Conservation (phyloP, 768 basidiomycete species). For the Suillus lakei region DNA sequence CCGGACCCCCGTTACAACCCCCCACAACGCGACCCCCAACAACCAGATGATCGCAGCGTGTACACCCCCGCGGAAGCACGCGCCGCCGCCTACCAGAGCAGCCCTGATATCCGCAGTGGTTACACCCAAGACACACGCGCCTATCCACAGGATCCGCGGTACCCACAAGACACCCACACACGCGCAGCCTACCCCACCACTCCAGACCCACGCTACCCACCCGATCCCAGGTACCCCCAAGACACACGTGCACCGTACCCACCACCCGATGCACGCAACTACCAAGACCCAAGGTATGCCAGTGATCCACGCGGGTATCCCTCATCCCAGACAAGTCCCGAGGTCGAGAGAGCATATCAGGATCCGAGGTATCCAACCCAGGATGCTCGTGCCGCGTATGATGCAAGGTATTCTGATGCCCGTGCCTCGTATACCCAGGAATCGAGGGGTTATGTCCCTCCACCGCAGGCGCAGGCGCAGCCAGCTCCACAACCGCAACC, state of each 20-base stretch:
- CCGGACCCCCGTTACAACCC: conserved; percentile 11
- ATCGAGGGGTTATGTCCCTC: not conserved
- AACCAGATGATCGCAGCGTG: conserved; percentile 8
- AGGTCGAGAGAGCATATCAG: not conserved
- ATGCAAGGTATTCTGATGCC: not conserved
- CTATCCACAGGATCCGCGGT: not conserved
- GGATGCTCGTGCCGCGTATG: not conserved
- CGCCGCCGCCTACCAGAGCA: not conserved
- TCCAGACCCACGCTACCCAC: not conserved
- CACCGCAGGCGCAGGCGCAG: too few species aligned
- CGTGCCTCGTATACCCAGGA: not conserved
- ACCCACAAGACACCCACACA: not conserved
- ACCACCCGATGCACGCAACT: conserved; percentile 1
- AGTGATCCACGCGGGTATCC: not conserved
- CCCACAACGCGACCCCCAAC: not conserved
- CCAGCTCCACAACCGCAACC: conserved; percentile 23
- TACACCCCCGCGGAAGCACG: conserved; percentile 9
- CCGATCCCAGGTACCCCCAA: conserved; percentile 15
- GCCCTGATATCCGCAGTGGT: not conserved
- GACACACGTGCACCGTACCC: conserved; percentile 7
- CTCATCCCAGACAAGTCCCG: not conserved
- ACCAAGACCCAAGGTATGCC: conserved; percentile 3
- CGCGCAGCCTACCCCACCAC: conserved; percentile 5
- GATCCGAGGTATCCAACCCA: not conserved
- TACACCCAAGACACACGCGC: not conserved